Percentiles rank a stretch among this genome's conserved stretches.
phyloP scores from a whole-genome alignment of 345 rosid genomes.

The Firmiana major region DNA sequence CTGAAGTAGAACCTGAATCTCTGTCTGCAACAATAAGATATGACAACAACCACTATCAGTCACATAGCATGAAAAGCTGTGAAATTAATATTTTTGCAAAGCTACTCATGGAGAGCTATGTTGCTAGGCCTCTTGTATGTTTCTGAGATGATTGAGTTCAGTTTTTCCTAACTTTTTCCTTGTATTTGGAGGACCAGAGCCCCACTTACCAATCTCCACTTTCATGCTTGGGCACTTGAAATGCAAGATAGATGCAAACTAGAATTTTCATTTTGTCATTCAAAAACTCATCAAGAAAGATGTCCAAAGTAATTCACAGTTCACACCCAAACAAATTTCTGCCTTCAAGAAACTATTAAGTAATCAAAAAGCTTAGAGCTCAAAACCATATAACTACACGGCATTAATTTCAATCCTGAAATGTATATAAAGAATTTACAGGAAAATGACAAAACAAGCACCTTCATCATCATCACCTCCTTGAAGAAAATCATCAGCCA shows the following conservation, averaged over 20 bases:
- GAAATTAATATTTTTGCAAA: background rate
- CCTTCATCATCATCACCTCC: slow-evolving; percentile 53
- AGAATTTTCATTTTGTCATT: background rate
- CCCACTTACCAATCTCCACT: background rate
- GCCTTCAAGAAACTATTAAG: background rate
- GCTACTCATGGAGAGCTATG: background rate
- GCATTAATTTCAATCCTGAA: background rate
- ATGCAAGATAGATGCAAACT: background rate
- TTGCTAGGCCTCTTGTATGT: background rate
- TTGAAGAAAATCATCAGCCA: slow-evolving; percentile 57
- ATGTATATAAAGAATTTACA: background rate
- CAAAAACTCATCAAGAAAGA: background rate
- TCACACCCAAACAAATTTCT: background rate
- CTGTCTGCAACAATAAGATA: slow-evolving; percentile 28
- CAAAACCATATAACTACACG: background rate
- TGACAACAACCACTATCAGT: slow-evolving; percentile 1
- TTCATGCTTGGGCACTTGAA: background rate
- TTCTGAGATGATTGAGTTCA: background rate
- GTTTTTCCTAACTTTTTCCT: background rate
- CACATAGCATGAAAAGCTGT: background rate
- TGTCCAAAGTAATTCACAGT: background rate
- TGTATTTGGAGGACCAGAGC: background rate
- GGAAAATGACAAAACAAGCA: background rate
- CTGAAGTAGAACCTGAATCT: slow-evolving; percentile 26
- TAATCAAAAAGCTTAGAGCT: background rate